Evolutionary conservation across 1,284 basidiomycete species (phyloP).

Genomic region (Papiliotrema fonsecae): DNA sequence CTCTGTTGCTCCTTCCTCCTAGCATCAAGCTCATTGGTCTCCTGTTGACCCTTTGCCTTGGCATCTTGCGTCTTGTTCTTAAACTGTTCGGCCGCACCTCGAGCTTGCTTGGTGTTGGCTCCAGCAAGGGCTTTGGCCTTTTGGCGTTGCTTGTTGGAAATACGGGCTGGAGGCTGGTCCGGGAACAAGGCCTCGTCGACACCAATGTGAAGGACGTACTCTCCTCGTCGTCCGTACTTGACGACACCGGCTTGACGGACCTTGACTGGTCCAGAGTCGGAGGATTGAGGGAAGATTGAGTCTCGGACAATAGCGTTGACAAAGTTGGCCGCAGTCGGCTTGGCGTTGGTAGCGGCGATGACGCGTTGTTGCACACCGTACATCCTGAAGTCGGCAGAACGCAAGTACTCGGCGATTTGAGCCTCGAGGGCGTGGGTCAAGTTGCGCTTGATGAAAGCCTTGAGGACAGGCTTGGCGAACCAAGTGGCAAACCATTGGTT

Average conservation of each 20-base stretch:
- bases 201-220: conserved; percentile 51
- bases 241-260: conserved; percentile 44
- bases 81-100: conserved; percentile 25
- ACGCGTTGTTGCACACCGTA: conserved; percentile 49
- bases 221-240: conserved; percentile 49
- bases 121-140: conserved; percentile 32
- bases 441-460: conserved; percentile 41
- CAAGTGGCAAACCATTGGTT: conserved; percentile 38
- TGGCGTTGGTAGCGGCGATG: conserved; percentile 48
- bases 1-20: conserved; percentile 38
- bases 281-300: conserved; percentile 32
- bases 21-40: conserved; percentile 35
- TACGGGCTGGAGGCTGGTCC: conserved; percentile 37
- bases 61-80: conserved; percentile 33
- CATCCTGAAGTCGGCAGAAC: conserved; percentile 35
- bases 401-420: conserved; percentile 40
- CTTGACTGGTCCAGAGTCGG: conserved; percentile 25
- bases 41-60: conserved; percentile 39
- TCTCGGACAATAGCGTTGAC: conserved; percentile 50
- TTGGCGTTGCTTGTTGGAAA: conserved; percentile 36
- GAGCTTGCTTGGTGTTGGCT: conserved; percentile 15
- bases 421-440: conserved; percentile 44
- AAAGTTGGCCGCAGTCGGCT: conserved; percentile 47
- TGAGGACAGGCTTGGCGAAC: conserved; percentile 40
- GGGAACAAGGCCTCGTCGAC: conserved; percentile 50